Evolutionary conservation across 2,329 filamentous ascomycete species (phyloP), one percentile per base, ranked within the genome.

Genomic region (Calonectria naviculata): DNA sequence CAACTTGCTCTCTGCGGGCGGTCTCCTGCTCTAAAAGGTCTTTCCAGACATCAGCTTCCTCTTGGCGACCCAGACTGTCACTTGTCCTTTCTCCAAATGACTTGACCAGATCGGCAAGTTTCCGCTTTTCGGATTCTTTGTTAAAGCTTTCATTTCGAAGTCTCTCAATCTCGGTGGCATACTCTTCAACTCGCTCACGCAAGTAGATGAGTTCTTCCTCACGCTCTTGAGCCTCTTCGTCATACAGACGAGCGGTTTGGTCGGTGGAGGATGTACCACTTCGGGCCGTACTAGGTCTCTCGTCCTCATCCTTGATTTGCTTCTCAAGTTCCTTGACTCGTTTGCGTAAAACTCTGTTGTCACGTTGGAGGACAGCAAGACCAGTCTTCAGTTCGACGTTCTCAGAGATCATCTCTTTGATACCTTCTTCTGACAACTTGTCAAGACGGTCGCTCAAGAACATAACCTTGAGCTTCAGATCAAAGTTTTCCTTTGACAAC

Each of bases 361-460:
- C 97, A 74, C 97, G 94, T 82, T 97, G 95, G 69, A 97, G 89
- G 41, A 97, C 94, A 4, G 96, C 92, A 52, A 98, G 90, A 71
- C 94, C 94, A 0, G 96, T 98, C 83, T 97, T 97, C 60, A 98
- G 89, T 81, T 98, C 95, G 5, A 98, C 96, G 78, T 98, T 99
- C 83, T 98, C 96, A 52, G 95, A 95, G 78, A 98, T 97, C 93
- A 98, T 97, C 81, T 98, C 96, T 84, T 97, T 97, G 81, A 99
- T 93, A 74, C 95, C 95, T 84, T 98, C 96, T 81, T 98, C 96
- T 1, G 95, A 98, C 47, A 97, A 90, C 80, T 96, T 97, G 83
- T 97, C 95, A 24, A 99, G 86, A 2, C 96, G 93, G 82, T 98
- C 94, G 78, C 96, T 97, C 60, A 99, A 89, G 80, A 98, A 99